Percentiles rank a stretch among this genome's conserved stretches.
phyloP scores from a whole-genome alignment of 768 basidiomycete species.

The Leccinum rimulosum region DNA sequence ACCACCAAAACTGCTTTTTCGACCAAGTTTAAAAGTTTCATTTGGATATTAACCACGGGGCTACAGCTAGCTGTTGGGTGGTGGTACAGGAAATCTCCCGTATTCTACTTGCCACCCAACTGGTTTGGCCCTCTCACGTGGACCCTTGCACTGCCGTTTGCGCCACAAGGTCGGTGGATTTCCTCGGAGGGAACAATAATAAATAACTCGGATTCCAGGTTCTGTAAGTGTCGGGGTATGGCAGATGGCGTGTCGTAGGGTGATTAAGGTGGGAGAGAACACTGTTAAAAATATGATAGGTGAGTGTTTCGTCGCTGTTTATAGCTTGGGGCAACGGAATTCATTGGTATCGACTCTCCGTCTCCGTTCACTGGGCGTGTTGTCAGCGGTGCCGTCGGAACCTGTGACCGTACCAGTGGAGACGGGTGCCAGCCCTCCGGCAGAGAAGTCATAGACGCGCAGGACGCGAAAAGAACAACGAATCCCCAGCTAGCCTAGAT shows the following conservation, averaged over 20 bases:
- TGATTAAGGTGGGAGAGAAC: slow-evolving; percentile 74
- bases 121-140: slow-evolving; percentile 91
- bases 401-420: slow-evolving; percentile 20
- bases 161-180: slow-evolving; percentile 66
- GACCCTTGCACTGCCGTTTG: slow-evolving; percentile 89
- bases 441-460: slow-evolving; percentile 18
- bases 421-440: slow-evolving; percentile 5
- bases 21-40: slow-evolving; percentile 62
- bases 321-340: neutral
- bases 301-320: slow-evolving; percentile 27
- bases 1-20: slow-evolving; percentile 61
- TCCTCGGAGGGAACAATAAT: neutral
- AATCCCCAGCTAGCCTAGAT: slow-evolving; percentile 1
- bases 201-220: slow-evolving; percentile 43
- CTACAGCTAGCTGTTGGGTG: slow-evolving; percentile 81
- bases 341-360: neutral
- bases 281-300: slow-evolving; percentile 62
- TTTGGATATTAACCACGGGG: slow-evolving; percentile 90
- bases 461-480: neutral
- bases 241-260: slow-evolving; percentile 91
- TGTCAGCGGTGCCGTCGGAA: slow-evolving; percentile 20
- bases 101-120: slow-evolving; percentile 88
- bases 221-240: slow-evolving; percentile 92
- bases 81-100: slow-evolving; percentile 88
- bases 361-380: neutral